These are phyloP conservation scores for Cytospora paraplurivora DNA, from an alignment of 2,329 filamentous ascomycete genomes.

Conservation along the genomic window DNA sequence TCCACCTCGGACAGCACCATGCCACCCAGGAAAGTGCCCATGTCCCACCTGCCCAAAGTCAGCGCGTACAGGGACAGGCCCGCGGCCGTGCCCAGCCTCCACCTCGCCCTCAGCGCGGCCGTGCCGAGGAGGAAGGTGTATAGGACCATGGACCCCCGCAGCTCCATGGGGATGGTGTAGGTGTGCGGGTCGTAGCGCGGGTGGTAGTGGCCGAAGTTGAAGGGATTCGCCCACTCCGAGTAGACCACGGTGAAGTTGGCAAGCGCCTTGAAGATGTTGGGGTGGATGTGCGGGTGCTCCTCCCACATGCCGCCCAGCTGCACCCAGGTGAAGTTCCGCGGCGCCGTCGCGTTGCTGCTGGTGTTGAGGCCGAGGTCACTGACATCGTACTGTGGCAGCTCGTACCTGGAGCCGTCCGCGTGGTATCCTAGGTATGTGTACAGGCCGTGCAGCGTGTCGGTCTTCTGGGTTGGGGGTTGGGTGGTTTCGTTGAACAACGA, in stretches of 20 bases:
- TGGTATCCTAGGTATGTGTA: constrained; percentile 24
- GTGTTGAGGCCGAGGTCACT: constrained; percentile 34
- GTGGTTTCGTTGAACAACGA: constrained; percentile 13
- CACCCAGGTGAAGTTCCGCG: constrained; percentile 37
- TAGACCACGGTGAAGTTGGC: constrained; percentile 43
- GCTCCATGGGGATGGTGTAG: constrained; percentile 46
- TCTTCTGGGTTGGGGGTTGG: constrained; percentile 9
- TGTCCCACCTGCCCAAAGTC: constrained; percentile 43
- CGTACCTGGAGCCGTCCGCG: constrained; percentile 17
- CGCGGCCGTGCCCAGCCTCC: constrained; percentile 37
- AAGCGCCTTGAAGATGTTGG: constrained; percentile 42
- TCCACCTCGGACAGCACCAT: constrained; percentile 43
- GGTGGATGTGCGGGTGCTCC: constrained; percentile 44
- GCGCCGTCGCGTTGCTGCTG: constrained; percentile 36
- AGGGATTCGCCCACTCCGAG: constrained; percentile 45
- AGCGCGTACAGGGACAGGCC: constrained; percentile 41
- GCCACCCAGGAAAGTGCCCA: constrained; percentile 44
- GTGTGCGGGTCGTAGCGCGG: constrained; percentile 46
- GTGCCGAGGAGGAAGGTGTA: constrained; percentile 45
- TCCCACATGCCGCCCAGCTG: constrained; percentile 46
- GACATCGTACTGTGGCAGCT: constrained; percentile 31
- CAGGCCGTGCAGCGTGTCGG: constrained; percentile 20
- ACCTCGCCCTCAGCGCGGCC: constrained; percentile 40
- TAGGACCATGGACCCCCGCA: constrained; percentile 45
- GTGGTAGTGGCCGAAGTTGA: constrained; percentile 44